Evolutionary conservation across 2,329 filamentous ascomycete species (phyloP).

Genomic region (Orbilia javanica): DNA sequence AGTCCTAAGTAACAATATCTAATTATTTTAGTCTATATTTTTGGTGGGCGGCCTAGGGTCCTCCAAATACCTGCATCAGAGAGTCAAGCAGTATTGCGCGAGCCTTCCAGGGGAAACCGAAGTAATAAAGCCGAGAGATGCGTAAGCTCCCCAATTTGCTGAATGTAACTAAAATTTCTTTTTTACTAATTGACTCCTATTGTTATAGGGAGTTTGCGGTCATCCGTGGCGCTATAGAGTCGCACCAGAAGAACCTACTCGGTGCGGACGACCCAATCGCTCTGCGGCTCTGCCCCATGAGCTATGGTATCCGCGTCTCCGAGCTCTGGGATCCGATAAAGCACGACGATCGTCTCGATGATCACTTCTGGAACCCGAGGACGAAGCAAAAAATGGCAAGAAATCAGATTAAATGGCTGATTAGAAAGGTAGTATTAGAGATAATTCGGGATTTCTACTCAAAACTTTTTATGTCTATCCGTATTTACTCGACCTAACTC

Average conservation of each 20-base stretch:
- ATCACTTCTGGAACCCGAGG: constrained; percentile 18
- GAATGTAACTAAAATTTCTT: background rate
- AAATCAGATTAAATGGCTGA: constrained; percentile 44
- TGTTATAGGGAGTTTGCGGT: constrained; percentile 44
- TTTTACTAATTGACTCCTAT: background rate
- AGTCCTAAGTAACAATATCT: too few species aligned
- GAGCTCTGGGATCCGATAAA: constrained; percentile 33
- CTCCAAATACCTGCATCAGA: constrained; percentile 45
- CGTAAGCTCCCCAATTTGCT: constrained; percentile 15
- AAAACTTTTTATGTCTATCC: too few species aligned
- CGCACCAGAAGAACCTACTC: constrained; percentile 28
- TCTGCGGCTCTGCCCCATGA: constrained; percentile 44
- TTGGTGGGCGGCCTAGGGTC: constrained; percentile 45
- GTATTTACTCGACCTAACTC: background rate
- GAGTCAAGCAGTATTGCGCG: constrained; percentile 21
- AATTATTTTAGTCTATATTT: constrained; percentile 38
- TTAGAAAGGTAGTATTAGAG: constrained; percentile 26
- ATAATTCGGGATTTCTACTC: too few species aligned
- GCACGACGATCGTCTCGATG: constrained; percentile 13
- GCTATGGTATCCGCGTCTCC: constrained; percentile 44
- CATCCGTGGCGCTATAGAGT: constrained; percentile 44
- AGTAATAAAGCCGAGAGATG: constrained; percentile 52
- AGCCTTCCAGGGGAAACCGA: constrained; percentile 12
- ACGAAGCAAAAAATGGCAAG: constrained; percentile 34
- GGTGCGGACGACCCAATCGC: constrained; percentile 43